Percentiles rank a stretch among this genome's conserved stretches.
Evolutionary conservation across 805 yeast genomes (phyloP).

Genomic region (Hanseniaspora thailandica): DNA sequence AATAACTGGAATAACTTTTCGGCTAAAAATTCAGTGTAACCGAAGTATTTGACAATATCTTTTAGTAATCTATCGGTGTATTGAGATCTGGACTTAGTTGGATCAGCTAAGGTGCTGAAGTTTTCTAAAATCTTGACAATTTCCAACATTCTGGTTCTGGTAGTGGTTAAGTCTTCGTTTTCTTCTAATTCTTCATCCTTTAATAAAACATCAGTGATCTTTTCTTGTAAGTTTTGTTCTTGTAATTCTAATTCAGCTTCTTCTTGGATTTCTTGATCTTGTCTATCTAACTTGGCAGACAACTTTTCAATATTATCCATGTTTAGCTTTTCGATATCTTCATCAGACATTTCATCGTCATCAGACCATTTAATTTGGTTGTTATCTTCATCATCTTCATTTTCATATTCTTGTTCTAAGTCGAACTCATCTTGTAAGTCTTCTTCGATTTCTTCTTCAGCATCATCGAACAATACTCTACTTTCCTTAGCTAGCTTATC

Average conservation of each 20-base stretch:
- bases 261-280: slow-evolving; percentile 45
- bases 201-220: slow-evolving; percentile 62
- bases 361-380: slow-evolving; percentile 58
- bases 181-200: slow-evolving; percentile 48
- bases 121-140: slow-evolving; percentile 87
- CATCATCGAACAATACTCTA: slow-evolving; percentile 57
- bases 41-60: slow-evolving; percentile 88
- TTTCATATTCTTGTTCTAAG: slow-evolving; percentile 44
- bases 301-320: slow-evolving; percentile 76
- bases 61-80: slow-evolving; percentile 64
- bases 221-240: slow-evolving; percentile 51
- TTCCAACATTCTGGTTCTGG: slow-evolving; percentile 91
- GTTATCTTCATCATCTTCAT: slow-evolving; percentile 26
- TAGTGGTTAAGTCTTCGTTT: slow-evolving; percentile 59
- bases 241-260: slow-evolving; percentile 53
- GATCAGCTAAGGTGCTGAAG: slow-evolving; percentile 70
- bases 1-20: slow-evolving; percentile 86
- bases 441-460: slow-evolving; percentile 26
- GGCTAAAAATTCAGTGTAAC: slow-evolving; percentile 83
- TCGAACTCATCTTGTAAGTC: slow-evolving; percentile 41
- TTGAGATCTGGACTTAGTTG: slow-evolving; percentile 75
- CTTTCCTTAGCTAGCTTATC: slow-evolving; percentile 59
- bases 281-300: slow-evolving; percentile 54
- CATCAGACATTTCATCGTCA: slow-evolving; percentile 42
- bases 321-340: slow-evolving; percentile 55